Base-by-base conservation (phyloP, 2,329 filamentous ascomycete genomes). In the Neofusicoccum umdonicola region DNA sequence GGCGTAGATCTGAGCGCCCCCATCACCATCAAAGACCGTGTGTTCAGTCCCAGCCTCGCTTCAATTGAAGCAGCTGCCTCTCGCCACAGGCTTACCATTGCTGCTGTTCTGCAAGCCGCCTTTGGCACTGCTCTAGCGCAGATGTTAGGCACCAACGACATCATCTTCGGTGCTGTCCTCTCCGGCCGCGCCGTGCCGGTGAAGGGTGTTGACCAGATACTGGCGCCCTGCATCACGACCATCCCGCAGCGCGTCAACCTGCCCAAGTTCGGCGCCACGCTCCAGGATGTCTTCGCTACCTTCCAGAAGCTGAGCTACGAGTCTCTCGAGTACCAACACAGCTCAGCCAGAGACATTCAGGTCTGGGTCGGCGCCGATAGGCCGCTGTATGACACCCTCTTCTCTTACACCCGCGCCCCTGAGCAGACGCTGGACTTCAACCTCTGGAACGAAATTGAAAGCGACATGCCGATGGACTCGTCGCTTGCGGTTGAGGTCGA, bases 211-310 rank as follows among this genome's bases (percentile, higher is more conserved):
- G 71, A 76, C 7, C 70, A 69, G 0, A 73, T 78, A 11, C 66
- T 77, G 5, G 67, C 74, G 15, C 76, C 77, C 11, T 77, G 75
- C 54, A 76, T 78, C 44, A 75, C 73, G 1, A 79, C 76, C 4
- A 71, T 79, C 19, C 76, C 77, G 1, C 71, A 71, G 31, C 73
- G 76, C n/a, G 69, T 78, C 9, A 68, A 71, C 51, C 68, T 72
- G 11, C 61, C 57, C 1, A 63, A 66, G 31, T 54, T 62, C 4
- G 45, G 72, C 12, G n/a, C 42, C 2, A 72, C 69, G 0, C 66
- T 74, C 17, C 64, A 63, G 8, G 71, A 74, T 1, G 66, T 72
- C 1, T 65, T 75, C 19, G 60, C 58, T 11, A 37, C 61, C 3
- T 66, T 73, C 19, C 73, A 73, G 37, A 69, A 69, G 41, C 67